Evolutionary conservation across 2,329 filamentous ascomycete genomes (phyloP).

Genomic region (Cladosporium sp.): DNA sequence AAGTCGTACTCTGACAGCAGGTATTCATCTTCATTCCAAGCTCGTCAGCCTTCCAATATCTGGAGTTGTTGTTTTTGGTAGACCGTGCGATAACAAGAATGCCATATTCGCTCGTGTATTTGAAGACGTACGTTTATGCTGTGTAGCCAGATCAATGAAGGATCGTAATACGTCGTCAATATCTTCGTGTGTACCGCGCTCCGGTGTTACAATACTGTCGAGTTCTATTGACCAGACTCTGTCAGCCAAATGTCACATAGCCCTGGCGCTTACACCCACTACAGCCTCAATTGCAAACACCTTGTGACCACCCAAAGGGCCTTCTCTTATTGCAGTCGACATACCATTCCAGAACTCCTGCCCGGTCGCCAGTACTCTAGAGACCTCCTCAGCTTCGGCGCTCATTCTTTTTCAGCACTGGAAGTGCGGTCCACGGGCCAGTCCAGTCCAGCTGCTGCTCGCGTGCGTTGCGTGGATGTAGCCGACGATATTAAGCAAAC

Average conservation of each 20-base stretch:
- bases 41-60: not conserved
- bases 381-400: slow-evolving; percentile 63
- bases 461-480: not conserved
- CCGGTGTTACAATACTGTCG: slow-evolving; percentile 59
- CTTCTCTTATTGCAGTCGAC: slow-evolving; percentile 23
- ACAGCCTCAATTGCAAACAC: not conserved
- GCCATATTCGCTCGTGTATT: not conserved
- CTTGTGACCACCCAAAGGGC: not conserved
- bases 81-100: not conserved
- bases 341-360: slow-evolving; percentile 86
- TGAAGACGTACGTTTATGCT: slow-evolving; percentile 56
- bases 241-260: slow-evolving; percentile 1
- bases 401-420: slow-evolving; percentile 20
- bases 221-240: slow-evolving; percentile 50
- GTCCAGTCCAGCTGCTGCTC: slow-evolving; percentile 5
- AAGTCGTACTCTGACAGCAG: slow-evolving; percentile 74
- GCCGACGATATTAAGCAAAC: not conserved
- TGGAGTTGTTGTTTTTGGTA: not conserved
- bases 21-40: slow-evolving; percentile 55
- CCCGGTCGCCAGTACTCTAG: slow-evolving; percentile 66
- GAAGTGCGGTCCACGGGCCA: not conserved
- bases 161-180: slow-evolving; percentile 83
- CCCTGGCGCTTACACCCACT: not conserved
- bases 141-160: slow-evolving; percentile 75
- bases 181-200: slow-evolving; percentile 57